Evolutionary conservation across 192 early-diverging fungal genomes (phyloP), one percentile per base, ranked within the genome.

Genomic region (Umbelopsis vinacea): DNA sequence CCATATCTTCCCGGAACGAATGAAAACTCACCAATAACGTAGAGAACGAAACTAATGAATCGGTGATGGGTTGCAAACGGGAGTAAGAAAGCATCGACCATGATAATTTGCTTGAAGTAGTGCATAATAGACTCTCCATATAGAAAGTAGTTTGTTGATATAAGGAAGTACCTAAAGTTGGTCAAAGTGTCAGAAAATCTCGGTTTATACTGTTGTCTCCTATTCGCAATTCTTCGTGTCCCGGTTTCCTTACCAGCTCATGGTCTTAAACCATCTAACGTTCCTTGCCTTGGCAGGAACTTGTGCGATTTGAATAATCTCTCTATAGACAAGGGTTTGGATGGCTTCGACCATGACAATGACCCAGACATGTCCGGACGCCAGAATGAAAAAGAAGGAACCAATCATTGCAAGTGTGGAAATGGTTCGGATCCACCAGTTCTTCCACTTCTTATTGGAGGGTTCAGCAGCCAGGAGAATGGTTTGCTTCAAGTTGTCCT

Each of bases 111-210:
- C 81, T 93, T 91, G 76, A 96, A 94, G 71, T 93, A 95, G 46
- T 95, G 89, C 69, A 97, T 94, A 68, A 96, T 84, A 70, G 92
- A 93, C 81, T 96, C 94, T 37, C 97, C 97, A 74, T 98, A 96
- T 60, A 98, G 83, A 72, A 93, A 98, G 80, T 96, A 98, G 77
- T 95, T 93, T 47, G 94, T 95, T 46, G 90, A 89, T 60, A 89
- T 77, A 69, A 98, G 78, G 75, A 97, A 97, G 81, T 97, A 97
- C 86, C 87, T 89, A 79, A 7, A 43, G 55, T 24, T 7, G 35
- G 66, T 11, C 10, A 24, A 33, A 7, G 55, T 60, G 12, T 43
- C 6, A 43, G 29, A 29, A 29, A 26, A 70, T 71, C 10, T 48
- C 26, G 45, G 43, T 35, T 17, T 21, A 23, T 22, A 50, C 9